Percentiles rank a stretch among this genome's conserved stretches.
Evolutionary conservation across 2,329 filamentous ascomycete species (phyloP).

Genomic region (Colletotrichum sp.): DNA sequence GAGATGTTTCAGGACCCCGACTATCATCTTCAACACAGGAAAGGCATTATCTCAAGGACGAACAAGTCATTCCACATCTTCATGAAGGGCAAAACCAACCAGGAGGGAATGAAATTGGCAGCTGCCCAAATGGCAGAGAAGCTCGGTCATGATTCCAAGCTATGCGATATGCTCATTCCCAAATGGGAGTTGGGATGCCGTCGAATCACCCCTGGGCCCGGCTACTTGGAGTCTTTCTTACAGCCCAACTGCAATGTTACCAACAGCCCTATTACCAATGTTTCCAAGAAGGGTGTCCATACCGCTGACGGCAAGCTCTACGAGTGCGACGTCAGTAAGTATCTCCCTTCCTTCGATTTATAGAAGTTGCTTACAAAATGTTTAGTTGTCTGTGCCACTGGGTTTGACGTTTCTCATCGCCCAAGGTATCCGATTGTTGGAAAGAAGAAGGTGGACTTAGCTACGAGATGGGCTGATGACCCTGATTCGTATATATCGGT

Average conservation of each 20-base stretch:
- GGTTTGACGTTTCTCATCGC: slow-evolving; percentile 20
- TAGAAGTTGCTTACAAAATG: neutral
- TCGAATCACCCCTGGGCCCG: slow-evolving; percentile 22
- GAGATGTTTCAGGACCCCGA: slow-evolving; percentile 56
- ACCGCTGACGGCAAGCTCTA: slow-evolving; percentile 17
- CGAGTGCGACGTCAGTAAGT: slow-evolving; percentile 22
- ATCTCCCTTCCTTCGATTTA: neutral
- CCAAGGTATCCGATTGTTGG: slow-evolving; percentile 50
- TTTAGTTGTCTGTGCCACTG: slow-evolving; percentile 23
- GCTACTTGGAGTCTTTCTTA: slow-evolving; percentile 25
- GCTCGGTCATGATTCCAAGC: slow-evolving; percentile 40
- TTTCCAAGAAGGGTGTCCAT: slow-evolving; percentile 9
- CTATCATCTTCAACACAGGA: slow-evolving; percentile 55
- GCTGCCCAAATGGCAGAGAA: slow-evolving; percentile 44
- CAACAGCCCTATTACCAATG: slow-evolving; percentile 20
- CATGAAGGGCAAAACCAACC: slow-evolving; percentile 20
- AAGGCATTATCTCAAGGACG: slow-evolving; percentile 29
- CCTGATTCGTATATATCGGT: slow-evolving; percentile 33
- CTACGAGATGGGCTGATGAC: slow-evolving; percentile 51
- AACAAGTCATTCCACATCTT: slow-evolving; percentile 44
- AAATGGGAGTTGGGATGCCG: slow-evolving; percentile 25
- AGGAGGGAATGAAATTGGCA: slow-evolving; percentile 49
- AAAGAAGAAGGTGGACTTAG: slow-evolving; percentile 47
- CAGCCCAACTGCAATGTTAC: slow-evolving; percentile 21
- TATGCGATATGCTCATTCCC: slow-evolving; percentile 35